Base-by-base conservation (phyloP, 2,329 filamentous ascomycete genomes). In the Arthroderma sp. region DNA sequence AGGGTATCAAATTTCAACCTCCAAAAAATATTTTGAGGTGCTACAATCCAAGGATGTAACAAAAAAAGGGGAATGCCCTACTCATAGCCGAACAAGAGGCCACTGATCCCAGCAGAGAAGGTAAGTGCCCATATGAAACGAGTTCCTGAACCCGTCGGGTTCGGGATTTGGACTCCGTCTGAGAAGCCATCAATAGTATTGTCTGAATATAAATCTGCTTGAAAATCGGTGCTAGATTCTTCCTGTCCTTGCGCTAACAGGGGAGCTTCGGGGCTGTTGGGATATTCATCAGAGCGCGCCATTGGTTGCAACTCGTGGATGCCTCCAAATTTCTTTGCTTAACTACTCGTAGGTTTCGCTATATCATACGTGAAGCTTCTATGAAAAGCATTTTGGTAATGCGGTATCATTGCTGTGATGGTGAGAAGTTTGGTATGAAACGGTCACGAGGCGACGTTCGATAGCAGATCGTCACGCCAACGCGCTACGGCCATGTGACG, bases 61-160 rank as follows among this genome's bases (percentile, higher is more conserved):
- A 32, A n/a, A 22, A 29, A 36, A 36, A 22, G 10, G 22, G 28
- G 22, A 8, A 38, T 29, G 22, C 48, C 61, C 46, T 63, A 74
- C 72, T 80, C 76, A 55, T 77, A 80, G 45, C 76, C 76, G 60
- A 80, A 80, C 10, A 80, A 58, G 9, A 79, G 59, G 3, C 75
- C 75, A 42, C 69, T 73, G 9, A 79, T 67, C 3, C 74, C 73
- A 5, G 75, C 75, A 22, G 74, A 72, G 38, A 76, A 63, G 0
- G 74, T 77, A 42, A 79, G 59, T 3, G 64, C 61, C 70, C 72
- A 77, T 34, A 77, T 70, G 46, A 78, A 77, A 48, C 48, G 50
- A 3, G 46, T 48, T 28, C 44, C 50, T 10, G 48, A 45, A 8
- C 28, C 40, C 29, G 5, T 39, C 8, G 11, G 6, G 32, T 29